Evolutionary conservation across 805 yeast species (phyloP), one percentile per base, ranked within the genome.

Genomic region (Wickerhamiella slavikovae): DNA sequence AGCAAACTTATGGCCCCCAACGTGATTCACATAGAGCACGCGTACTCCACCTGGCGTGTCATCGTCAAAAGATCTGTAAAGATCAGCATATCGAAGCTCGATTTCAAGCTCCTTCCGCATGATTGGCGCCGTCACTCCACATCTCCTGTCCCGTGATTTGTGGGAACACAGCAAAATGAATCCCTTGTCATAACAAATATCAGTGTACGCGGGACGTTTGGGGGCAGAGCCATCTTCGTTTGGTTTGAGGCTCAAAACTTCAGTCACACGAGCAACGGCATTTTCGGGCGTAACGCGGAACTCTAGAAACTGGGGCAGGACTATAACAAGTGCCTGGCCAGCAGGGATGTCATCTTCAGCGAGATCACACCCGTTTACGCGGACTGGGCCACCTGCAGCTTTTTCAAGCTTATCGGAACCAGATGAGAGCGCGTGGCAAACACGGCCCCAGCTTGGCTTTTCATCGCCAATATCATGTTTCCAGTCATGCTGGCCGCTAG

Each of bases 1-100:
- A 1, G 89, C 80, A 51, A 60, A 89, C 50, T 89, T 89, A 53
- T 85, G 98, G 4, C 96, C 96, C 5, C 98, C 98, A 17, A 85
- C 76, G 49, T 85, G 98, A 44, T 78, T 82, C 18, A 76, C 64
- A 41, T 49, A 82, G 2, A 64, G 57, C 2, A 82, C 79, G 4
- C 57, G 55, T 1, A 74, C 78, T 5, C 95, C 96, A 19, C 62
- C 71, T 0, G 77, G 69, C 31, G 82, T 62, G 28, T 59, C 62
- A 48, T 83, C 95, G 9, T 76, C 73, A 18, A 55, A 48, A 49
- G 85, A 95, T 43, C 96, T 62, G 40, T 68, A 66, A 12, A 77
- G 54, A 3, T 71, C 91, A 21, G 64, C 56, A 4, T 77, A 78
- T 34, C 91, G 58, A 25, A 85, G 56, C 39, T 74, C 66, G 6